Conservation (phyloP, 2,329 filamentous ascomycete species). For the Verticillium tricorpus region DNA sequence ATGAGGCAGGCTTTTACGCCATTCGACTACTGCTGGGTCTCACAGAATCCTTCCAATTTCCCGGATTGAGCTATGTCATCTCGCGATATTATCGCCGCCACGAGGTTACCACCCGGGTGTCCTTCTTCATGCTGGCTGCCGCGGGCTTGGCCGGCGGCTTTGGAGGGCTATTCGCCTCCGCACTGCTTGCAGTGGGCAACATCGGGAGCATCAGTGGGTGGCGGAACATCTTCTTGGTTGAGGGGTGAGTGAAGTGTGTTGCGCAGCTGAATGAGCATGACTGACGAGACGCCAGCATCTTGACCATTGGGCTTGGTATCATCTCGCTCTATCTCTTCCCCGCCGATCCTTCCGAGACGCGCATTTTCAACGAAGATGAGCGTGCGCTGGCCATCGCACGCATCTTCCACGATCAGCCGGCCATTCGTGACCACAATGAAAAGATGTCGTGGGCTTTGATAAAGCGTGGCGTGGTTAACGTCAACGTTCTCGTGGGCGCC, state of each 20-base stretch:
- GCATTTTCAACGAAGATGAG: slow-evolving; percentile 49
- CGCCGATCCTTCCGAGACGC: slow-evolving; percentile 14
- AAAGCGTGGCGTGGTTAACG: slow-evolving; percentile 15
- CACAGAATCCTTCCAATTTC: slow-evolving; percentile 62
- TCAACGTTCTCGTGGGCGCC: slow-evolving; percentile 19
- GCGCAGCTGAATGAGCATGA: neutral
- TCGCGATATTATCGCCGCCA: slow-evolving; percentile 59
- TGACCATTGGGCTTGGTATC: slow-evolving; percentile 46
- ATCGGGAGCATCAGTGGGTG: slow-evolving; percentile 33
- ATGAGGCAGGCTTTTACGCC: slow-evolving; percentile 39
- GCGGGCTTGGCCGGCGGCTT: slow-evolving; percentile 63
- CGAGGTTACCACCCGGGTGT: slow-evolving; percentile 54
- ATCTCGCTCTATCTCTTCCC: slow-evolving; percentile 30
- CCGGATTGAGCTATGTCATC: slow-evolving; percentile 63
- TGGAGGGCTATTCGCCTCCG: slow-evolving; percentile 56
- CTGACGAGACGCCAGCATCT: slow-evolving; percentile 37
- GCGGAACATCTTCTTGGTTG: slow-evolving; percentile 53
- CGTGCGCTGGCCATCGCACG: slow-evolving; percentile 59
- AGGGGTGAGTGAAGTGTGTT: slow-evolving; percentile 7
- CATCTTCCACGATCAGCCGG: slow-evolving; percentile 46
- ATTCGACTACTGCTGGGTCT: slow-evolving; percentile 57
- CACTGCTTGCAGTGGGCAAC: slow-evolving; percentile 15
- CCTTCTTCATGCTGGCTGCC: slow-evolving; percentile 59
- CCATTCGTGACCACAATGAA: slow-evolving; percentile 18
- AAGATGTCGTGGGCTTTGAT: slow-evolving; percentile 13